Conservation (phyloP, 2,329 filamentous ascomycete genomes). For the Aspergillus sp. region DNA sequence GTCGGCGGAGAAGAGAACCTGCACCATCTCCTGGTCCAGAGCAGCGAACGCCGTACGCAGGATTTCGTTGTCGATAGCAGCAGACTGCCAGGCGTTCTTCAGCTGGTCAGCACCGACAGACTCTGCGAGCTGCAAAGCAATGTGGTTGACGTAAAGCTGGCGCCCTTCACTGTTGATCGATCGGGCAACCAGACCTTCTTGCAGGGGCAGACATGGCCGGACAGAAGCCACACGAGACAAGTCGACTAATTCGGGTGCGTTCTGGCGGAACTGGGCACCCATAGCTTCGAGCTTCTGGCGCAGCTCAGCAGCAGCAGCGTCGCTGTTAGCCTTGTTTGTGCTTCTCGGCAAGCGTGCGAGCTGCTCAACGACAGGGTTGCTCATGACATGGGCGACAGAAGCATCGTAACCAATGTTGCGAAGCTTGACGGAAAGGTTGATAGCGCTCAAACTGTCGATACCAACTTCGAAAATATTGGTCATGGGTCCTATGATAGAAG, state of each 20-base stretch:
- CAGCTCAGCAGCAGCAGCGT: slow-evolving; percentile 2
- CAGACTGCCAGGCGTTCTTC: slow-evolving; percentile 20
- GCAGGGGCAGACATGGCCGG: slow-evolving; percentile 25
- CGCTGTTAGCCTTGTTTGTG: not conserved
- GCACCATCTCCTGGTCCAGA: slow-evolving; percentile 27
- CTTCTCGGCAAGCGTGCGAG: slow-evolving; percentile 21
- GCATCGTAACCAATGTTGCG: slow-evolving; percentile 27
- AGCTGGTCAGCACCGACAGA: slow-evolving; percentile 21
- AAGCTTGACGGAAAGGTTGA: slow-evolving; percentile 30
- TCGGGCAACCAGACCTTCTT: slow-evolving; percentile 32
- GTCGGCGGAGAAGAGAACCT: slow-evolving; percentile 25
- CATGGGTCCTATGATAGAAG: slow-evolving; percentile 11
- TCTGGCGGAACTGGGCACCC: slow-evolving; percentile 14
- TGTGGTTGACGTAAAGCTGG: slow-evolving; percentile 35
- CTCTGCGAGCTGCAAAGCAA: slow-evolving; percentile 26
- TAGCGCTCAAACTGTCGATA: slow-evolving; percentile 33
- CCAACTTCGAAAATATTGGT: slow-evolving; percentile 34
- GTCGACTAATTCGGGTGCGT: slow-evolving; percentile 7
- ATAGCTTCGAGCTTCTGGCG: slow-evolving; percentile 11
- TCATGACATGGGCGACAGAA: slow-evolving; percentile 29
- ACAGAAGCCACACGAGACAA: slow-evolving; percentile 11
- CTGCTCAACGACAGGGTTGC: slow-evolving; percentile 28
- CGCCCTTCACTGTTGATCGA: slow-evolving; percentile 25
- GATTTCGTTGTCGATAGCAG: slow-evolving; percentile 30
- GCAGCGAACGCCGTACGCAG: slow-evolving; percentile 34